These are phyloP conservation scores for Vigna angularis DNA, from an alignment of 306 rosid genomes.

Conservation along the genomic window DNA sequence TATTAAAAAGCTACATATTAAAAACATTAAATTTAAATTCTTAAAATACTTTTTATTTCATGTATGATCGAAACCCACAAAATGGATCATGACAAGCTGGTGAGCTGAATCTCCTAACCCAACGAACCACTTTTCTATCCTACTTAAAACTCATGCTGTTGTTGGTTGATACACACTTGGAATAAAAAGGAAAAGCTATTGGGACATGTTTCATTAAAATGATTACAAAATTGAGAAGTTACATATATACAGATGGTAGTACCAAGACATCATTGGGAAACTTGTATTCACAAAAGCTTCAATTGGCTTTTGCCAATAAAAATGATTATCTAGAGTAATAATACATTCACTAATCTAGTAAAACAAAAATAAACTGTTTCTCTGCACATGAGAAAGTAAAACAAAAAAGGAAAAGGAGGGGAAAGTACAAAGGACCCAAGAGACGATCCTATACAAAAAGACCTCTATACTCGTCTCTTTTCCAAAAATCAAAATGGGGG, in stretches of 20 bases:
- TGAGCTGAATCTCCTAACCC: no score
- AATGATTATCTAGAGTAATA: slow-evolving; percentile 58
- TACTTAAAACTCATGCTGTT: no score
- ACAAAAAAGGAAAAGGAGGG: slow-evolving; percentile 13
- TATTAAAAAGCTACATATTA: no score
- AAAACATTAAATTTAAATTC: no score
- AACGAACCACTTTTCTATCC: no score
- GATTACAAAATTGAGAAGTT: background rate
- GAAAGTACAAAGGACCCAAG: slow-evolving; percentile 49
- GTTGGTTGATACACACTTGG: no score
- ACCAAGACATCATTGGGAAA: slow-evolving; percentile 42
- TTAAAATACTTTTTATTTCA: no score
- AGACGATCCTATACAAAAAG: slow-evolving; percentile 82
- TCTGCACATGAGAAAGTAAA: slow-evolving; percentile 52
- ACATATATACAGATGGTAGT: slow-evolving; percentile 43
- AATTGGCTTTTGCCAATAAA: slow-evolving; percentile 62
- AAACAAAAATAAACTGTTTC: slow-evolving; percentile 54
- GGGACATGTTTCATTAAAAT: no score
- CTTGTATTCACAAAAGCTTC: slow-evolving; percentile 75
- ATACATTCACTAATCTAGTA: slow-evolving; percentile 68
- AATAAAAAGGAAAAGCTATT: no score
- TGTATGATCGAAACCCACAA: no score
- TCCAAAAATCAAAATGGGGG: slow-evolving; percentile 19
- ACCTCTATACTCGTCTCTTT: slow-evolving; percentile 66
- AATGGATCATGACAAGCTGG: no score